phyloP scores from a whole-genome alignment of 352 stramenopile genomes.

The Paralagenidium karlingii region DNA sequence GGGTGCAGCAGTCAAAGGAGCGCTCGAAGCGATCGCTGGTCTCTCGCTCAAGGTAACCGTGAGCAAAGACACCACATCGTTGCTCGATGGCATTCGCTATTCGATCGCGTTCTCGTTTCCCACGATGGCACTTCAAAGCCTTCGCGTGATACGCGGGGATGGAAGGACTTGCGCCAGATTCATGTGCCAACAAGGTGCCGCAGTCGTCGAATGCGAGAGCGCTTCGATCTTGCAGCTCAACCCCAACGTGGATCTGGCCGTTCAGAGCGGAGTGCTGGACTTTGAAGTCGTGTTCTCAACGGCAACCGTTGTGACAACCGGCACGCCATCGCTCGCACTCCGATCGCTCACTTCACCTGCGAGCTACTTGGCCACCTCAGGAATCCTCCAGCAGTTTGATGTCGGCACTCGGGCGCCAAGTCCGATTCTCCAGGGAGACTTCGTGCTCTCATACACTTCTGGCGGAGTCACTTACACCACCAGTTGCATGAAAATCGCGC shows the following conservation, averaged over 20 bases:
- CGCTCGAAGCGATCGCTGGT: constrained; percentile 22
- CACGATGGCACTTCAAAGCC: constrained; percentile 22
- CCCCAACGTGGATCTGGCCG: constrained; percentile 18
- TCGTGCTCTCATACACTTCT: constrained; percentile 34
- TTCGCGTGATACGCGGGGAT: constrained; percentile 11
- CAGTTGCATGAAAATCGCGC: constrained; percentile 31
- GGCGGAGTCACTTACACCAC: constrained; percentile 18
- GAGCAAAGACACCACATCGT: constrained; percentile 15
- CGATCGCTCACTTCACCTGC: constrained; percentile 15
- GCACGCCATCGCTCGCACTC: constrained; percentile 19
- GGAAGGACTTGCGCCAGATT: constrained; percentile 18
- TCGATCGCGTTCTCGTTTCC: constrained; percentile 37
- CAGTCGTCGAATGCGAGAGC: constrained; percentile 17
- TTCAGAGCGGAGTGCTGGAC: constrained; percentile 32
- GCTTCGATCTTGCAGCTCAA: constrained; percentile 25
- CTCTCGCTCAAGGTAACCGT: constrained; percentile 26
- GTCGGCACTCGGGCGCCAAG: constrained; percentile 35
- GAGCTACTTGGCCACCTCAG: constrained; percentile 25
- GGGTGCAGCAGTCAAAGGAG: constrained; percentile 19
- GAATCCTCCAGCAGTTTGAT: constrained; percentile 41
- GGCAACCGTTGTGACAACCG: constrained; percentile 21
- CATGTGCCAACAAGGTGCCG: constrained; percentile 7
- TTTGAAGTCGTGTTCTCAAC: constrained; percentile 30
- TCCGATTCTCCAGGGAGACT: constrained; percentile 20
- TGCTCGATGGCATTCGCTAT: constrained; percentile 38